Evolutionary conservation across 768 basidiomycete genomes (phyloP), one percentile per base, ranked within the genome.

Genomic region (Xerocomellus intermedius): DNA sequence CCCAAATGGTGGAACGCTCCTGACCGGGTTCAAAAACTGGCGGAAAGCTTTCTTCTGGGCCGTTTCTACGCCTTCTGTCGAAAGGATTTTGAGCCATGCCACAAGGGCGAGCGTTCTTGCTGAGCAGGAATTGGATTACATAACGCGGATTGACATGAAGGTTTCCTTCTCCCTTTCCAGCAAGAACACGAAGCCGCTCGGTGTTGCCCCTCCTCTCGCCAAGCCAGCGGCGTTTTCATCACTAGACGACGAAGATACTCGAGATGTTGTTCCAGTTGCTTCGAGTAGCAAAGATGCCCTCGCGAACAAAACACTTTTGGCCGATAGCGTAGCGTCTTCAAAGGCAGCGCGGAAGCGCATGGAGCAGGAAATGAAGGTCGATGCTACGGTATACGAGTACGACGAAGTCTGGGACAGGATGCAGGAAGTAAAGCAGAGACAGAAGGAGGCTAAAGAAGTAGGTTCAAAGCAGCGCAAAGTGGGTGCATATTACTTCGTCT

Each of bases 341-440:
- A 84, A 81, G 63, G 74, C 82, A n/a, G 75, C 77, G 70, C 83
- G 78, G 75, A 88, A 86, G 66, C 81, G 82, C 60, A 84, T 95
- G 74, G 85, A 91, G 58, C 82, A 82, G 47, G 94, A 95, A 69
- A 81, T 85, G 74, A 78, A 79, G 57, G 76, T 94, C 4, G 96
- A 98, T 63, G 67, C 81, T 41, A 87, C 86, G 0, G 90, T 95
- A 5, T 98, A 89, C 69, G 85, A 95, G 70, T 99, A 99, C 65
- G 97, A 99, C 68, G 94, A 92, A 72, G 85, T 98, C 5, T 98
- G 87, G 82, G 97, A 99, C 65, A 84, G 81, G 61, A 98, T 99
- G 87, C 94, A 98, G 73, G 83, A 88, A 60, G 88, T 85, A 1
- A 91, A 94, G 72, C 75, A 75, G 58, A 75, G 74, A 38, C 88